Conservation (phyloP, 2,329 filamentous ascomycete genomes). For the Cordyceps cicadae region DNA sequence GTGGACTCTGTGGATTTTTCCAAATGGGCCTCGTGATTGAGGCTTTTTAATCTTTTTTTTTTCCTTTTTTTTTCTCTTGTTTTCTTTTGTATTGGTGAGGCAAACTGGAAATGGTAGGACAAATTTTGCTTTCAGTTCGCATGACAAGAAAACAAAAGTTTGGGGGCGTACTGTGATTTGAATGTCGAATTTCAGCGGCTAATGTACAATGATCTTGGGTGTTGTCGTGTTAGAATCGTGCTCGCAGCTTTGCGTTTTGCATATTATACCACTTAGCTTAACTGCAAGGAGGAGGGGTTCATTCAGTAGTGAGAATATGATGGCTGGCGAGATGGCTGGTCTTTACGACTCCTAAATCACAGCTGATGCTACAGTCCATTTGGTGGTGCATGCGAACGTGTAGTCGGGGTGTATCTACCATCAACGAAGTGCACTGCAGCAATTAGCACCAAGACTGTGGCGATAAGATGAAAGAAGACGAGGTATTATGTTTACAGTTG, state of each 20-base stretch:
- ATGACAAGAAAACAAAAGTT: background rate
- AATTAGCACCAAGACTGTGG: background rate
- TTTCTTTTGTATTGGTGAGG: background rate
- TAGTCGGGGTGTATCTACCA: too few species aligned
- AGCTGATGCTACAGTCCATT: too few species aligned
- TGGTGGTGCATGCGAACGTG: too few species aligned
- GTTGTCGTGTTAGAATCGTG: conserved; percentile 2
- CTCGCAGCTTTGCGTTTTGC: conserved; percentile 10
- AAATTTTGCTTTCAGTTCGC: background rate
- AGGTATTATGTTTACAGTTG: too few species aligned
- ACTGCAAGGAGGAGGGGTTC: background rate
- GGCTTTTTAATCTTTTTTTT: background rate
- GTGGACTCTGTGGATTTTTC: conserved; percentile 44
- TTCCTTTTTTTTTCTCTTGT: background rate
- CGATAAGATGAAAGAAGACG: background rate
- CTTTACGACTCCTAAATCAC: background rate
- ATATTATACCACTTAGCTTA: conserved; percentile 8
- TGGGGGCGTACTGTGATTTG: conserved; percentile 8
- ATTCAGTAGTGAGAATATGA: background rate
- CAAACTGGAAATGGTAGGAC: background rate
- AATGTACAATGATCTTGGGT: conserved; percentile 4
- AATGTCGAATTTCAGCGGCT: conserved; percentile 3
- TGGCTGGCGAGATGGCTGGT: background rate
- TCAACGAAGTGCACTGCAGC: too few species aligned
- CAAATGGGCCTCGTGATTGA: conserved; percentile 33